These are phyloP conservation scores for Brassica cretica DNA, from an alignment of 345 rosid species.

Conservation along the genomic window DNA sequence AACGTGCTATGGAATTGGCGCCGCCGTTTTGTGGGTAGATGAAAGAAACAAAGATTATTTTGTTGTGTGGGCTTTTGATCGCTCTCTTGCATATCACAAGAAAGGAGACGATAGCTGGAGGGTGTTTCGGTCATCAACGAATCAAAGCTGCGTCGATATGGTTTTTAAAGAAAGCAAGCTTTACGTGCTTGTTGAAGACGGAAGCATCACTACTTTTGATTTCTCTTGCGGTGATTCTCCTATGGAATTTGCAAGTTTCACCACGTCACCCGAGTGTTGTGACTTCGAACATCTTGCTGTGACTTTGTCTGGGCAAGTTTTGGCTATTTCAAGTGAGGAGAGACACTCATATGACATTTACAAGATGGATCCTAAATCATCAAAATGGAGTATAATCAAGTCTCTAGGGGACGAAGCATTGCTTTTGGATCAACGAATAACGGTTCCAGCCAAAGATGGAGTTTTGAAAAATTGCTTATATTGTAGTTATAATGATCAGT, in stretches of 20 bases:
- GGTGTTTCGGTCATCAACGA: neutral
- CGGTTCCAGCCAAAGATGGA: slow-evolving; percentile 6
- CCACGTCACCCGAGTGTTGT: neutral
- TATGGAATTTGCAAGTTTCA: neutral
- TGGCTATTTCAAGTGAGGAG: neutral
- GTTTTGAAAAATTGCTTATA: slow-evolving; percentile 1
- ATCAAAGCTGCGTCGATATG: neutral
- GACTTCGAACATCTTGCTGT: neutral
- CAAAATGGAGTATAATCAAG: neutral
- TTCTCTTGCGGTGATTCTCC: neutral
- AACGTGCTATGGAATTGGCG: neutral
- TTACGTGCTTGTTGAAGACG: neutral
- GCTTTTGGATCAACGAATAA: slow-evolving; percentile 17
- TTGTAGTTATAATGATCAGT: neutral
- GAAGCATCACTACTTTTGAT: neutral
- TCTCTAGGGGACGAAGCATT: slow-evolving; percentile 21
- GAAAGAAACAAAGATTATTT: neutral
- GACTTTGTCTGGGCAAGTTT: slow-evolving; percentile 21
- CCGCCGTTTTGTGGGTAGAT: neutral
- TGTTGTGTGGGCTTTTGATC: neutral
- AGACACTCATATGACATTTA: neutral
- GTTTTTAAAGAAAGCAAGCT: slow-evolving; percentile 8
- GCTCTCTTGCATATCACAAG: neutral
- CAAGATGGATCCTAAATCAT: slow-evolving; percentile 9
- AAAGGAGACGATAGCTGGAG: neutral